Conservation (phyloP, 1,284 basidiomycete species). For the Rhodotorula sp. region DNA sequence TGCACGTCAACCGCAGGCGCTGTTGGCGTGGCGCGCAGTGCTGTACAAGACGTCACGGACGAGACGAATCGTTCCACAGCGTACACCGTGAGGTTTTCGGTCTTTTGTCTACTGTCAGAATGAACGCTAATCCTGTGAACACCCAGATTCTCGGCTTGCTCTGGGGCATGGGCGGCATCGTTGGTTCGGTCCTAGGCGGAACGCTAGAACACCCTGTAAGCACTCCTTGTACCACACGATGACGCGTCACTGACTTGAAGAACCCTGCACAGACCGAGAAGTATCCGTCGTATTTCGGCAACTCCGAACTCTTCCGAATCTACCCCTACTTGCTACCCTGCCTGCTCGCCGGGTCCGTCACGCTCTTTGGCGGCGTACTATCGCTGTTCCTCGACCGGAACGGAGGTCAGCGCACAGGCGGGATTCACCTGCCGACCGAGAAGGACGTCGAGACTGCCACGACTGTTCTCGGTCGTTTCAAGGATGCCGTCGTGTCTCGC, state of each 20-base stretch:
- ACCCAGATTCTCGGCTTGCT: constrained; percentile 35
- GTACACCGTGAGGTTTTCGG: constrained; percentile 6
- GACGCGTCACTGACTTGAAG: neutral
- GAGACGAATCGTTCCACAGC: constrained; percentile 41
- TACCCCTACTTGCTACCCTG: constrained; percentile 94
- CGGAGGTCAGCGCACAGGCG: constrained; percentile 79
- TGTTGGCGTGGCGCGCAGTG: constrained; percentile 60
- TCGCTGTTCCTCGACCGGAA: constrained; percentile 85
- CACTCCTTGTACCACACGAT: neutral
- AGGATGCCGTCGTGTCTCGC: neutral
- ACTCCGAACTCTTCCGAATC: constrained; percentile 61
- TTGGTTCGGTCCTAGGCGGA: constrained; percentile 42
- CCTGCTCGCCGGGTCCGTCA: constrained; percentile 55
- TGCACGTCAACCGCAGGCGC: constrained; percentile 47
- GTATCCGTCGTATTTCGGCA: constrained; percentile 34
- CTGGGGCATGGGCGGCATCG: constrained; percentile 45
- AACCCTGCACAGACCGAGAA: neutral
- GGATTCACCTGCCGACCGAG: constrained; percentile 73
- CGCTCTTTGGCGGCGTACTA: constrained; percentile 68
- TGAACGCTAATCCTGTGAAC: no score
- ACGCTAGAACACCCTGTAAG: constrained; percentile 29
- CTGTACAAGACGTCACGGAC: constrained; percentile 83
- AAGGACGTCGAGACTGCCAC: constrained; percentile 54
- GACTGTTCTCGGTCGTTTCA: neutral
- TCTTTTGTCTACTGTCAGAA: no score